Conservation (phyloP, 2,329 filamentous ascomycete species). For the Pyrenophora tritici-repentis region DNA sequence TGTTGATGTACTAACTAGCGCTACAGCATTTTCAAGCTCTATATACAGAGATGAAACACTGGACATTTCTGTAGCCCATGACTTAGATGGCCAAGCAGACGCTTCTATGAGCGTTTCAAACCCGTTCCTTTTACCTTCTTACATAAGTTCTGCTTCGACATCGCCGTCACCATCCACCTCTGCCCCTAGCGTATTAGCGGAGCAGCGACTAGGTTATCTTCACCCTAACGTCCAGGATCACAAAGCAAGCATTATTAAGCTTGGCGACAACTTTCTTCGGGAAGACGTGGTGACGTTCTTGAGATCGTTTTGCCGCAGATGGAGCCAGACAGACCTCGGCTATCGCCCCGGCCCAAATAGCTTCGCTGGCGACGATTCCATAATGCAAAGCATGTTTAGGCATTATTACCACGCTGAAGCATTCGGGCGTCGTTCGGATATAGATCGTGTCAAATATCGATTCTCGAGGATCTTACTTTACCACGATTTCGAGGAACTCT, state of each 20-base stretch:
- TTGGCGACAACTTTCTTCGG: slow-evolving; percentile 3
- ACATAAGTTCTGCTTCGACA: slow-evolving; percentile 7
- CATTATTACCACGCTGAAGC: slow-evolving; percentile 1
- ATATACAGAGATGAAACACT: no score
- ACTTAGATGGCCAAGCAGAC: neutral
- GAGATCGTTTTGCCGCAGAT: slow-evolving; percentile 4
- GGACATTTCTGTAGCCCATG: neutral
- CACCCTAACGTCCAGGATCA: neutral
- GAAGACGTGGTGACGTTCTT: slow-evolving; percentile 2
- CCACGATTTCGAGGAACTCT: slow-evolving; percentile 3
- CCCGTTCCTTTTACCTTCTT: slow-evolving; percentile 2
- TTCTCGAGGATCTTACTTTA: slow-evolving; percentile 8
- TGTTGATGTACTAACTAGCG: no score
- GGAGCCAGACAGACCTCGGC: slow-evolving; percentile 1
- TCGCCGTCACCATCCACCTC: neutral
- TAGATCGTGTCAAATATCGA: slow-evolving; percentile 2
- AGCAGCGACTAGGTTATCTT: slow-evolving; percentile 5
- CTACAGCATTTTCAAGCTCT: no score
- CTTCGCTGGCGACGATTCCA: neutral
- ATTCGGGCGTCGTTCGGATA: slow-evolving; percentile 1
- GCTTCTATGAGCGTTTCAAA: neutral
- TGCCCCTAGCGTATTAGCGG: neutral
- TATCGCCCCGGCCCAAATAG: neutral
- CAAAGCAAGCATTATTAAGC: neutral
- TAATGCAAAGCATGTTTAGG: slow-evolving; percentile 4